A percentile compares a stretch with the other conserved stretches of the same genome.
Evolutionary conservation across 805 yeast species (phyloP).

Genomic region (Kazachstania viticola): DNA sequence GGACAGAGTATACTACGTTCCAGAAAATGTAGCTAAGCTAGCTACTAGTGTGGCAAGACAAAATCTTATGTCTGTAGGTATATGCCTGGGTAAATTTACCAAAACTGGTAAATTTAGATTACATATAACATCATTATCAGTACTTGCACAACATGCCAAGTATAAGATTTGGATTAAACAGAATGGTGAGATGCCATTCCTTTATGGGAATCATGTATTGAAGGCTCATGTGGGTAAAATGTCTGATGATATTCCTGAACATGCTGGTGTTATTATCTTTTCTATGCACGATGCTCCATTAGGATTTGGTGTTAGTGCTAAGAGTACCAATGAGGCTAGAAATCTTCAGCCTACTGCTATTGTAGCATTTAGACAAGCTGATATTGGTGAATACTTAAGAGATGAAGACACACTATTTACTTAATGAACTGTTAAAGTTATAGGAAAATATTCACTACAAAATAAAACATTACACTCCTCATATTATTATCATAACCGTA

Average conservation of each 20-base stretch:
- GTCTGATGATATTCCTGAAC: conserved; percentile 97
- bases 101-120: conserved; percentile 93
- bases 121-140: conserved; percentile 82
- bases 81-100: conserved; percentile 92
- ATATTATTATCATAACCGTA: too few species aligned
- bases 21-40: conserved; percentile 67
- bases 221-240: conserved; percentile 95
- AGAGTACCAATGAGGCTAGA: conserved; percentile 80
- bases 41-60: conserved; percentile 88
- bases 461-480: too few species aligned
- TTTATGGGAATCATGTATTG: conserved; percentile 91
- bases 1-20: conserved; percentile 89
- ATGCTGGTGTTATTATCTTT: conserved; percentile 85
- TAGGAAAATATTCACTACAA: too few species aligned
- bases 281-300: conserved; percentile 88
- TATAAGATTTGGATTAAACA: conserved; percentile 93
- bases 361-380: conserved; percentile 93
- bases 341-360: conserved; percentile 86
- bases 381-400: conserved; percentile 94
- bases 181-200: conserved; percentile 97
- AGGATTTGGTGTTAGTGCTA: conserved; percentile 93
- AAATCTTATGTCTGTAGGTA: conserved; percentile 84
- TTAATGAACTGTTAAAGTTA: conserved; percentile 28
- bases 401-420: conserved; percentile 95
- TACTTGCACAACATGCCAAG: conserved; percentile 78